Evolutionary conservation across 257 asterid genomes (phyloP).

Genomic region (Leonotis leonurus): DNA sequence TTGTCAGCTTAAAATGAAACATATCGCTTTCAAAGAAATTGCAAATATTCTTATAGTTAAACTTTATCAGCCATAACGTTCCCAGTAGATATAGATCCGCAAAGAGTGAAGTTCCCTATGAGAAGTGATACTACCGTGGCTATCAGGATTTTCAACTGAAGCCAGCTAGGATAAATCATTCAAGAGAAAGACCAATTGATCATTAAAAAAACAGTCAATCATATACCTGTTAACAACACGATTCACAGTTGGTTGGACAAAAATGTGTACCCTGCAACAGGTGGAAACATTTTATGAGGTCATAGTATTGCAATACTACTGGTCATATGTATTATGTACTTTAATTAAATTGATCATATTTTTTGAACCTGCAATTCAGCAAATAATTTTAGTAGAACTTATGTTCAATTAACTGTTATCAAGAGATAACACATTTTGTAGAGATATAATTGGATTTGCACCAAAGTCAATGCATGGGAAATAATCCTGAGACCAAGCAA

Average conservation of each 20-base stretch:
- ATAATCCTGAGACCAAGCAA: slow-evolving; percentile 5
- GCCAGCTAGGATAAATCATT: not conserved
- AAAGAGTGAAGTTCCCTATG: not conserved
- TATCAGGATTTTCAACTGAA: not conserved
- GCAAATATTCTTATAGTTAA: not conserved
- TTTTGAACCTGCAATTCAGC: slow-evolving; percentile 70
- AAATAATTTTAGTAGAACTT: no score
- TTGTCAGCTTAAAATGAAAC: not conserved
- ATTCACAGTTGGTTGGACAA: slow-evolving; percentile 80
- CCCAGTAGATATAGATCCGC: no score
- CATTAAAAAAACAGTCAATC: slow-evolving; percentile 1
- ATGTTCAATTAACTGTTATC: not conserved
- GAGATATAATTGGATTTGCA: no score
- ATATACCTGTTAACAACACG: slow-evolving; percentile 86
- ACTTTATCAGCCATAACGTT: slow-evolving; percentile 1
- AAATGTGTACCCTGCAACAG: slow-evolving; percentile 80
- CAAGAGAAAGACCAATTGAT: slow-evolving; percentile 10
- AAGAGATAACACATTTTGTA: not conserved
- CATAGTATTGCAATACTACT: not conserved
- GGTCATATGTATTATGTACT: not conserved
- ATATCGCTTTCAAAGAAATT: not conserved
- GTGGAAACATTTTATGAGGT: slow-evolving; percentile 8
- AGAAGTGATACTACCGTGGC: no score
- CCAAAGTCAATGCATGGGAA: not conserved
- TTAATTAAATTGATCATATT: slow-evolving; percentile 31